Evolutionary conservation across 2,329 filamentous ascomycete species (phyloP), one percentile per base, ranked within the genome.

Genomic region (Coleophoma eucalyptorum): DNA sequence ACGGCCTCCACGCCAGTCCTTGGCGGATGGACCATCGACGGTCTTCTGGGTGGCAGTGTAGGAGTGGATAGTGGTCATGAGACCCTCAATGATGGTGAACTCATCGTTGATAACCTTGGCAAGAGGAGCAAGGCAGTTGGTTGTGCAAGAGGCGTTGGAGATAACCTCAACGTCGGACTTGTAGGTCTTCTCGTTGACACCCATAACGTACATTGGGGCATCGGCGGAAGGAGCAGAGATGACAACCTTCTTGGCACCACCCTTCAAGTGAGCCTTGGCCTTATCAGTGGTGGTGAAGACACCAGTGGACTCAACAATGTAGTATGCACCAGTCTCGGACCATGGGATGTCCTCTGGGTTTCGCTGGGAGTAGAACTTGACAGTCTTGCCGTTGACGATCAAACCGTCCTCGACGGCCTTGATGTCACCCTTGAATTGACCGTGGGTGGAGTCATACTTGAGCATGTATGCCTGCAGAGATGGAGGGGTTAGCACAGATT

Each of bases 41-140:
- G 92, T 96, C 90, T 97, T 97, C 84, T 97, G 94, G 74, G 94
- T 97, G 69, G 94, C 94, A 67, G 94, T 97, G 88, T 97, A 97
- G 68, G 94, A 97, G 88, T 99, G 94, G 75, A 97, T 85, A 65
- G 94, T 99, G 78, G 94, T 97, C 94, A 99, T 99, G 68, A 97
- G 87, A 84, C 93, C 94, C 85, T 99, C 94, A 69, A 97, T 77
- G 73, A 99, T 94, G 75, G 82, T 87, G 81, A 87, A 99, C 77
- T 97, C 95, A 84, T 97, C 93, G 85, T 99, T 81, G 80, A 99
- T 85, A 70, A 97, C 91, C 89, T 97, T 99, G 81, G 94, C 94
- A 62, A 99, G 89, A 72, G 94, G 94, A 75, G 94, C 94, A 77
- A 99, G 80, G 87, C 94, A 97, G 90, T 99, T 99, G 83, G 94